Evolutionary conservation across 352 stramenopile genomes (phyloP).

Genomic region (Salisapilia sapeloensis): DNA sequence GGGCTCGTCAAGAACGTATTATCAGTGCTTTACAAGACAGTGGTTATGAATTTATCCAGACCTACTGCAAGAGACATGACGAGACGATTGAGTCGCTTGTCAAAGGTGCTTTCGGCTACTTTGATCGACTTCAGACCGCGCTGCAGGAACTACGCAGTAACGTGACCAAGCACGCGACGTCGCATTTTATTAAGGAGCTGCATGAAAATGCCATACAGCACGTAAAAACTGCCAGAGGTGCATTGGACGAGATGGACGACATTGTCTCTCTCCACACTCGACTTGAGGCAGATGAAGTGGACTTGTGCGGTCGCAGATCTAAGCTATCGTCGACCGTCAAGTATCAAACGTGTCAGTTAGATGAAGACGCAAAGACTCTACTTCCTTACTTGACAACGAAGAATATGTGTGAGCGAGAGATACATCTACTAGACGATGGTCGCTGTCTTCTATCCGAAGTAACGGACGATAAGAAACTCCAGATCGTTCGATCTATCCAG

Average conservation of each 20-base stretch:
- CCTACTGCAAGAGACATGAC: not conserved
- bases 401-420: no score
- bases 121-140: constrained; percentile 1
- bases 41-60: constrained; percentile 3
- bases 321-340: not conserved
- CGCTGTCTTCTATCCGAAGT: constrained; percentile 1
- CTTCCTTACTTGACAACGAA: no score
- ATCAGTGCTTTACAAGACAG: constrained; percentile 1
- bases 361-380: constrained; percentile 1
- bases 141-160: constrained; percentile 1
- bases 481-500: constrained; percentile 6
- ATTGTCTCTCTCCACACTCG: constrained; percentile 1
- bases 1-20: not conserved
- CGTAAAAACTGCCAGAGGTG: no score
- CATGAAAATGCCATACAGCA: no score
- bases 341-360: not conserved
- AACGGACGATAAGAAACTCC: not conserved
- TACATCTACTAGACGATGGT: constrained; percentile 4
- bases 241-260: not conserved
- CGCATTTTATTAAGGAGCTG: no score
- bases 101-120: constrained; percentile 1
- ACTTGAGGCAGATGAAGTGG: constrained; percentile 1
- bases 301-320: constrained; percentile 1
- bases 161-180: not conserved
- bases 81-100: constrained; percentile 2